phyloP scores from a whole-genome alignment of 2,329 filamentous ascomycete genomes.

The Xylaria sp. region DNA sequence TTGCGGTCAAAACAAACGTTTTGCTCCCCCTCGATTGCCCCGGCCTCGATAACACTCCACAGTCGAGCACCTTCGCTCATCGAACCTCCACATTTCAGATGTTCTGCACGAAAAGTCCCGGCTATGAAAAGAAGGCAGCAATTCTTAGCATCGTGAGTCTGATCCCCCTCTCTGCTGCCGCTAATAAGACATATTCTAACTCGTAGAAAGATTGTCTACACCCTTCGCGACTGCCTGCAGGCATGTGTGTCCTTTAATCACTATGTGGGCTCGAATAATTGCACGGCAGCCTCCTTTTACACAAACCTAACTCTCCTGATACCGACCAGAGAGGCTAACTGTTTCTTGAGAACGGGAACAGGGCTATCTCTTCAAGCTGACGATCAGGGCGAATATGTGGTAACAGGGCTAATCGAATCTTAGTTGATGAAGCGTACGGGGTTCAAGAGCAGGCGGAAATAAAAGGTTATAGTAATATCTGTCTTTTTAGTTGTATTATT shows the following conservation, averaged over 20 bases:
- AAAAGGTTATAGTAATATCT: neutral
- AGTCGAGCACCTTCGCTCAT: neutral
- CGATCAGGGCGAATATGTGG: neutral
- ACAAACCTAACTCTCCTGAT: neutral
- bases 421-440: neutral
- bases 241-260: neutral
- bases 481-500: neutral
- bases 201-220: neutral
- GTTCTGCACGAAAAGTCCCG: neutral
- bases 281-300: neutral
- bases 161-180: no score
- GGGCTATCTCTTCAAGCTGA: neutral
- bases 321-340: neutral
- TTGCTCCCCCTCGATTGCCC: neutral
- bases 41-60: neutral
- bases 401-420: neutral
- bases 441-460: neutral
- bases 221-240: neutral
- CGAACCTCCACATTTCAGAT: neutral
- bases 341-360: neutral
- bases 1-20: neutral
- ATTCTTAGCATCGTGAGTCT: neutral
- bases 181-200: neutral
- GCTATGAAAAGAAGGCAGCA: neutral
- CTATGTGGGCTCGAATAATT: neutral